phyloP scores from a whole-genome alignment of 2,329 filamentous ascomycete species.

The Tolypocladium endophyticum region DNA sequence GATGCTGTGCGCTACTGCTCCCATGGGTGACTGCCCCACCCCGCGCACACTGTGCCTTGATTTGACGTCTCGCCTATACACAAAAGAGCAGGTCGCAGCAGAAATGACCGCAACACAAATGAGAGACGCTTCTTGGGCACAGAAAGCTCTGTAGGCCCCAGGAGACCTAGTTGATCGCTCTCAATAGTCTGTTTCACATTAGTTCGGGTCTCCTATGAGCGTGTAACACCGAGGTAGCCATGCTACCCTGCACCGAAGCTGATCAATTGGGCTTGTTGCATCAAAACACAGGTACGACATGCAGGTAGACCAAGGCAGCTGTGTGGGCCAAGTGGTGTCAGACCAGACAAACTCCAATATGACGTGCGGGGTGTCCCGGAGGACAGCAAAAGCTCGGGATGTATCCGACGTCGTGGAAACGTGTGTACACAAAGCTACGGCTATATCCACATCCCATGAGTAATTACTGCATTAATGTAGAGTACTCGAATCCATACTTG shows the following conservation, averaged over 20 bases:
- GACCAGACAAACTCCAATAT: neutral
- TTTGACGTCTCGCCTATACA: neutral
- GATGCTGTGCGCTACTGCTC: neutral
- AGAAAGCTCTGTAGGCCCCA: neutral
- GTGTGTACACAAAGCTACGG: too few relatives aligned
- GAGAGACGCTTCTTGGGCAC: neutral
- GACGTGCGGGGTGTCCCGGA: neutral
- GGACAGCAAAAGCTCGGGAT: neutral
- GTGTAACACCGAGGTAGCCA: neutral
- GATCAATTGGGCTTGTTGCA: neutral
- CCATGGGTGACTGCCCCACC: neutral
- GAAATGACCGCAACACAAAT: neutral
- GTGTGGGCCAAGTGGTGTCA: neutral
- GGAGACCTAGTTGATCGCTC: neutral
- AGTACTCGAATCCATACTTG: neutral
- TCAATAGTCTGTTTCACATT: neutral
- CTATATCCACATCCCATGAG: neutral
- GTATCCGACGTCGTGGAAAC: neutral
- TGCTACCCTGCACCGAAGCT: neutral
- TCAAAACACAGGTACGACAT: neutral
- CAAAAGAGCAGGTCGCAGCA: neutral
- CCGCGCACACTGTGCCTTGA: neutral
- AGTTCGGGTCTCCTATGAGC: neutral
- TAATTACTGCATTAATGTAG: neutral
- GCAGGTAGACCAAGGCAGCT: neutral